phyloP scores from a whole-genome alignment of 805 yeast species.

The Lipomyces yamadae region DNA sequence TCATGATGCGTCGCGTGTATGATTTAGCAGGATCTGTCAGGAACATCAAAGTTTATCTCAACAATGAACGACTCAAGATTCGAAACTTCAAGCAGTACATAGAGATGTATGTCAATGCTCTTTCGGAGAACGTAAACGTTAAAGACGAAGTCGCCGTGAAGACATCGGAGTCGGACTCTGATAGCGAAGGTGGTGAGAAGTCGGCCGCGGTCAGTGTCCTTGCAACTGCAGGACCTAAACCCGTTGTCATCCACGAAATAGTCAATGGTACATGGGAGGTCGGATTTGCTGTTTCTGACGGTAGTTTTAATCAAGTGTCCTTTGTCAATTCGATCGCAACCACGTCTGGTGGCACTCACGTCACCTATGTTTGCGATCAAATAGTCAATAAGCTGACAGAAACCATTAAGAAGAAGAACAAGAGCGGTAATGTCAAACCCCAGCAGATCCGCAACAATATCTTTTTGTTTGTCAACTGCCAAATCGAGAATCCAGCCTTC shows the following conservation, averaged over 20 bases:
- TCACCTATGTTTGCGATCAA: slow-evolving; percentile 82
- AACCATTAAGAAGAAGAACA: slow-evolving; percentile 69
- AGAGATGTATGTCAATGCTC: slow-evolving; percentile 83
- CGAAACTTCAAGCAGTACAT: slow-evolving; percentile 83
- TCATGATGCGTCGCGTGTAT: slow-evolving; percentile 89
- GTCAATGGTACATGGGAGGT: slow-evolving; percentile 92
- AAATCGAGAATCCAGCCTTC: slow-evolving; percentile 95
- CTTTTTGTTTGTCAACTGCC: slow-evolving; percentile 88
- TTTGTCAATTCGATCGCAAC: slow-evolving; percentile 98
- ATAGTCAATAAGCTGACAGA: slow-evolving; percentile 78
- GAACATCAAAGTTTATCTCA: slow-evolving; percentile 76
- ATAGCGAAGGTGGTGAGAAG: slow-evolving; percentile 43
- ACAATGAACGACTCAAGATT: slow-evolving; percentile 72
- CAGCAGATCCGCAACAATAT: slow-evolving; percentile 87
- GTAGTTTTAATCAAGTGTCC: slow-evolving; percentile 88
- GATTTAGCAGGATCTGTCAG: slow-evolving; percentile 93
- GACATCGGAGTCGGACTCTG: slow-evolving; percentile 42
- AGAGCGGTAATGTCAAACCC: slow-evolving; percentile 73
- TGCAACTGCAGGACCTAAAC: slow-evolving; percentile 49
- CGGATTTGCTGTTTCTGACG: slow-evolving; percentile 92
- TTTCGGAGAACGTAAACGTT: slow-evolving; percentile 47
- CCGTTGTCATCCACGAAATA: slow-evolving; percentile 76
- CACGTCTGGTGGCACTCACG: slow-evolving; percentile 96
- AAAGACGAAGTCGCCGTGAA: slow-evolving; percentile 50
- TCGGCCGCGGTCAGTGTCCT: slow-evolving; percentile 47